A percentile compares a stretch with the other conserved stretches of the same genome.
These are phyloP conservation scores for Serendipita sp. DNA, from an alignment of 1,284 basidiomycete species.

Conservation along the genomic window DNA sequence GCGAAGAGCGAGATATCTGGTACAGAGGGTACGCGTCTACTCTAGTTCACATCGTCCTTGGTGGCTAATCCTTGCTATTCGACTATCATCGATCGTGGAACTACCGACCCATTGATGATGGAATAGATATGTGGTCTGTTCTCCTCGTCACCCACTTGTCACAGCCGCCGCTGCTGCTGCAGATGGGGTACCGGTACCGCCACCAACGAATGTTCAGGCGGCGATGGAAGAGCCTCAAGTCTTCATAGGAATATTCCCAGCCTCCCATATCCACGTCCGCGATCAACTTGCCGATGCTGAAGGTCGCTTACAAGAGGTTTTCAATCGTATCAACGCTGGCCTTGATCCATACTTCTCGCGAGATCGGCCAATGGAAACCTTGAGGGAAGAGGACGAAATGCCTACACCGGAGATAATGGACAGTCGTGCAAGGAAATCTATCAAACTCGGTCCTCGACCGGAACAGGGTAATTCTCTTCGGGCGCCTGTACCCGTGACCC, in stretches of 20 bases:
- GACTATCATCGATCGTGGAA: no score
- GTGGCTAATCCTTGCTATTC: no score
- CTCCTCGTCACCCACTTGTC: conserved; percentile 52
- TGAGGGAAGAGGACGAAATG: conserved; percentile 57
- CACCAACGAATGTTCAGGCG: not conserved
- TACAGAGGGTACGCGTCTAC: conserved; percentile 66
- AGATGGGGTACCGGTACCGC: conserved; percentile 13
- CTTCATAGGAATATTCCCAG: conserved; percentile 91
- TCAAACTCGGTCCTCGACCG: conserved; percentile 55
- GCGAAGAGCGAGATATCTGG: conserved; percentile 69
- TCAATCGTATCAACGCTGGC: conserved; percentile 24
- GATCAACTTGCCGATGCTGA: conserved; percentile 84
- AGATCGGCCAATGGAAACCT: conserved; percentile 40
- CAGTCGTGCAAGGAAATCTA: conserved; percentile 33
- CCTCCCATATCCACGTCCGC: conserved; percentile 77
- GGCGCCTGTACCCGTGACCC: conserved; percentile 52
- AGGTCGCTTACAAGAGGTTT: conserved; percentile 64
- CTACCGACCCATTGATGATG: not conserved
- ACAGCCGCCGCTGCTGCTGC: conserved; percentile 18
- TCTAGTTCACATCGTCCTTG: not conserved
- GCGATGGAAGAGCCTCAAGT: conserved; percentile 48
- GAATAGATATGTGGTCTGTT: conserved; percentile 75
- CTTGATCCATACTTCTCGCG: conserved; percentile 19
- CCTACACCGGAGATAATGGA: conserved; percentile 16
- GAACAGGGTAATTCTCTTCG: conserved; percentile 58